phyloP scores from a whole-genome alignment of 768 basidiomycete species.

The Mrakia gelida region DNA sequence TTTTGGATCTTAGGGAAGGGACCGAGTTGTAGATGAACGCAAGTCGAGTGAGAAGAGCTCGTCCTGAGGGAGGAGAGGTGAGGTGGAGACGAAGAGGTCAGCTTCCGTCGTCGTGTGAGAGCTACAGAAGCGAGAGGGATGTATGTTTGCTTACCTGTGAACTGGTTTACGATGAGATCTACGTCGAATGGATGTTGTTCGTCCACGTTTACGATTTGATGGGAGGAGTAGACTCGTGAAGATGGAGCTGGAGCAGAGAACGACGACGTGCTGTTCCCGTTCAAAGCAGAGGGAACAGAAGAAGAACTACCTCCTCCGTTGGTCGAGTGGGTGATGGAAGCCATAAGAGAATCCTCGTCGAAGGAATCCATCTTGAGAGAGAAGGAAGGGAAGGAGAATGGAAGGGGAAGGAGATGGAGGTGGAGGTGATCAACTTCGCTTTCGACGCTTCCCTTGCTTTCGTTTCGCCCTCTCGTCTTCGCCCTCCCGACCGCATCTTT shows the following conservation, averaged over 20 bases:
- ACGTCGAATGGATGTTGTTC: conserved; percentile 83
- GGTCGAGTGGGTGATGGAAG: neutral
- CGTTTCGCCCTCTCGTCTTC: neutral
- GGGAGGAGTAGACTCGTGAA: neutral
- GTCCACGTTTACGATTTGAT: conserved; percentile 45
- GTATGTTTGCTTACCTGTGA: conserved; percentile 55
- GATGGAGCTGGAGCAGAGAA: neutral
- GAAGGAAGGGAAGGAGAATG: neutral
- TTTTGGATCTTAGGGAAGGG: conserved; percentile 51
- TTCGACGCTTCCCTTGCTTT: neutral
- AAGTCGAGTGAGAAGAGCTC: conserved; percentile 69
- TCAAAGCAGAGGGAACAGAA: too few relatives aligned
- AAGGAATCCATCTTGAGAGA: neutral
- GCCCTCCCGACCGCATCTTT: neutral
- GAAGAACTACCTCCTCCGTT: neutral
- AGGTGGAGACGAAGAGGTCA: neutral
- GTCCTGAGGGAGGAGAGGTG: conserved; percentile 50
- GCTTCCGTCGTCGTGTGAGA: conserved; percentile 18
- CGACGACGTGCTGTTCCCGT: neutral
- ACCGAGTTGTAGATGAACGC: conserved; percentile 61
- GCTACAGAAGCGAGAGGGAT: conserved; percentile 14
- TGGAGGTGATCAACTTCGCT: neutral
- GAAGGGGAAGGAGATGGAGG: neutral
- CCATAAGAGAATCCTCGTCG: conserved; percentile 3
- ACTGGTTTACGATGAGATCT: conserved; percentile 69